Base-by-base conservation (phyloP, 129 eudicot species). In the Cynara cardunculus region DNA sequence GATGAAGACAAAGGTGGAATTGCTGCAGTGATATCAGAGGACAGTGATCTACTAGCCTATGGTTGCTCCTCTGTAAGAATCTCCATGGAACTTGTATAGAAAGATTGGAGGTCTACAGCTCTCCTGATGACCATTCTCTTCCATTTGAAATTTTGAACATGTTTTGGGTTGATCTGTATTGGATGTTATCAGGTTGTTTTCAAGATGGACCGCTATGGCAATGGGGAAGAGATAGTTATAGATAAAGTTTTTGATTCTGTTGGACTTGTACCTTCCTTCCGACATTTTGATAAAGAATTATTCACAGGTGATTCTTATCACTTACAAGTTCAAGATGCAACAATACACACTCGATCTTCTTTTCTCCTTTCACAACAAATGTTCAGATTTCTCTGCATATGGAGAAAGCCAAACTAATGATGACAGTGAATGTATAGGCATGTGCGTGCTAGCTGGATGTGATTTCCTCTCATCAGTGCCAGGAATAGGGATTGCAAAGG, bases 401-500 rank as follows among this genome's bases (percentile, higher is more conserved):
- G 61, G 28, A 41, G 35, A 73, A 19, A 10, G 7, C 21, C 25
- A 67, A 59, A n/a, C 68, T 74, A 27, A 80, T 68, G 21, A 68
- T 74, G 22, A 46, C 28, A 80, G 9, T 18, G 78, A 78, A 37
- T 73, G 14, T 85, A 78, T 88, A 91, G 98, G 94, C 37, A 94
- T 94, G 98, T 94, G 98, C n/a, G 90, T 91, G 72, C 67, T 94
- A 76, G 98, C 97, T 72, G 98, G 98, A 59, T 94, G 98, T 82
- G 98, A 94, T 82, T 94, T 94, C 75, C 95, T 94, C 81, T 84
- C 94, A 31, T 94, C 95, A 25, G 87, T 94, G 71, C 95, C 94
- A 10, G 97, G 98, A 73, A 89, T 94, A 27, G 98, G 97, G 82
- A 89, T 89, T 37, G 82, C 78, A 21, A 94, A 87, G 81, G 97